These are phyloP conservation scores for Volvox africanus DNA, from an alignment of 139 green algal species.

Conservation along the genomic window DNA sequence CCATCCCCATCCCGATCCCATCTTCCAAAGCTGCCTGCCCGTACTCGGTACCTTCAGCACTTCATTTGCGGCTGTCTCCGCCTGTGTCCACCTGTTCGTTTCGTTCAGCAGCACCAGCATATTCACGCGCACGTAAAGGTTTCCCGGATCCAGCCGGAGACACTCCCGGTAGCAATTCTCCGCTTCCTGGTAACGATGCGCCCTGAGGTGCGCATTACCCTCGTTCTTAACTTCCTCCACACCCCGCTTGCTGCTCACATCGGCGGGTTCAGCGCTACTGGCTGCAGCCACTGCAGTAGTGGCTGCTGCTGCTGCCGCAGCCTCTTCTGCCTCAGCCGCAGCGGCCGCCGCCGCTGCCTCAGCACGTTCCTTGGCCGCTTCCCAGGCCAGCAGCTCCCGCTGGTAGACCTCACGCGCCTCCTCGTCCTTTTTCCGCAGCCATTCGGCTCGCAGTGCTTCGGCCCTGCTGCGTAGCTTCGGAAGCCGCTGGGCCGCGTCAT, in stretches of 20 bases:
- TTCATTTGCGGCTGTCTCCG: background rate
- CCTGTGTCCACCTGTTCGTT: background rate
- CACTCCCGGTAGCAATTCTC: background rate
- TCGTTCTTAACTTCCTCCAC: conserved; percentile 14
- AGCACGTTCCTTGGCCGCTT: conserved; percentile 11
- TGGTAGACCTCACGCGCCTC: conserved; percentile 3
- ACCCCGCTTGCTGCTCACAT: too few species aligned
- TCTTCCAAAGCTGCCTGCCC: too few species aligned
- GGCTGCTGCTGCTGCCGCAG: background rate
- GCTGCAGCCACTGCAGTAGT: background rate
- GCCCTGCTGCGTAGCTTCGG: background rate
- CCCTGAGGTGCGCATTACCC: conserved; percentile 17
- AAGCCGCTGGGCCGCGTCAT: background rate
- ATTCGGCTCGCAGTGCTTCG: background rate
- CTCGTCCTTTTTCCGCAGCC: conserved; percentile 4
- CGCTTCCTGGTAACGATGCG: background rate
- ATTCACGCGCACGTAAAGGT: conserved; percentile 14
- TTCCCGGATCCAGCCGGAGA: background rate
- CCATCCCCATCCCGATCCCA: too few species aligned
- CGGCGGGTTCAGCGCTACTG: too few species aligned
- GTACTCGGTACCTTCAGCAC: conserved; percentile 3
- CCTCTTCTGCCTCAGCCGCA: background rate
- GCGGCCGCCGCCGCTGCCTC: conserved; percentile 15
- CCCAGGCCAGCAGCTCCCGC: conserved; percentile 11
- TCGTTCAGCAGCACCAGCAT: conserved; percentile 19